Evolutionary conservation across 495 filamentous ascomycete species (phyloP).

Genomic region (Neurospora terricola): DNA sequence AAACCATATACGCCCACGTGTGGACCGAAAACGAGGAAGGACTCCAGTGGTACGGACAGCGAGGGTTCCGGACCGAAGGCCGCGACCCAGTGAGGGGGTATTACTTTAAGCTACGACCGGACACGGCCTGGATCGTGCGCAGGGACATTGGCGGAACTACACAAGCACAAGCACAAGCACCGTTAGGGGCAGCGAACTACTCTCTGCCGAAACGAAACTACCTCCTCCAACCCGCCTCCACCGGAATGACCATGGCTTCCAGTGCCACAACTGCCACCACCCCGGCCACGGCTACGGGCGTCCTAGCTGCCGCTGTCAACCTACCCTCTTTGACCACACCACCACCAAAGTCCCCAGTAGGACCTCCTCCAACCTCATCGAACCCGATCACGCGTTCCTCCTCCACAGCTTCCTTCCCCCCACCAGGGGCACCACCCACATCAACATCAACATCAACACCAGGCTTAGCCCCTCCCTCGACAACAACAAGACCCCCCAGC

Average conservation of each 20-base stretch:
- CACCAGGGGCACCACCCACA: background rate
- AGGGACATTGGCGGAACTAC: constrained; percentile 18
- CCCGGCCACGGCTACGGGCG: background rate
- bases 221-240: background rate
- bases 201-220: background rate
- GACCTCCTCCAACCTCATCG: background rate
- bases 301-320: constrained; percentile 4
- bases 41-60: constrained; percentile 70
- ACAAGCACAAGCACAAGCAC: background rate
- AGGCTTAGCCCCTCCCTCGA: constrained; percentile 1
- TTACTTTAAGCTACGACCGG: constrained; percentile 75
- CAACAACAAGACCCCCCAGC: constrained; percentile 1
- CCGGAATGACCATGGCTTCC: background rate
- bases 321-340: background rate
- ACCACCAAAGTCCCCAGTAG: background rate
- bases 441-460: background rate
- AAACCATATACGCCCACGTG: constrained; percentile 71
- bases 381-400: background rate
- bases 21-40: constrained; percentile 88
- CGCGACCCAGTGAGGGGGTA: constrained; percentile 55
- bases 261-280: background rate
- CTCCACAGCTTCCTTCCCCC: background rate
- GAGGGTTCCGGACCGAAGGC: constrained; percentile 58
- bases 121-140: constrained; percentile 67
- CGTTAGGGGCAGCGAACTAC: background rate